These are phyloP conservation scores for Hirsutella thompsonii DNA, from an alignment of 2,329 filamentous ascomycete genomes.

Conservation along the genomic window DNA sequence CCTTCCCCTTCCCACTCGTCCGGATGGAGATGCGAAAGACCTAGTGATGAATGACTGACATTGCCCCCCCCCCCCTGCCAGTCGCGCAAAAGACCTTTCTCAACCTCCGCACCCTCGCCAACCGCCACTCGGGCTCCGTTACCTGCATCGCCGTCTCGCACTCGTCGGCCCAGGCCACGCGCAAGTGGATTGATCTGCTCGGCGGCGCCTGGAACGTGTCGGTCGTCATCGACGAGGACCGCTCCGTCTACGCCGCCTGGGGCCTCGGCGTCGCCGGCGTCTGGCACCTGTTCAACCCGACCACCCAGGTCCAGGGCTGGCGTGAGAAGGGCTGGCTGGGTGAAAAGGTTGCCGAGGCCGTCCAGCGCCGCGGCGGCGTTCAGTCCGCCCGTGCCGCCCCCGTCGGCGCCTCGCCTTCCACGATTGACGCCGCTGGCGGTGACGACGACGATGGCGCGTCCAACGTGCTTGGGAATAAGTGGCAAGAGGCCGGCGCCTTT, in stretches of 20 bases:
- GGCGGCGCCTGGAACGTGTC: slow-evolving; percentile 43
- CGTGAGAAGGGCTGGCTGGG: slow-evolving; percentile 43
- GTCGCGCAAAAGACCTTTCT: slow-evolving; percentile 46
- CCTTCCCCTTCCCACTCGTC: not conserved
- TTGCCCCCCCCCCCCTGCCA: slow-evolving; percentile 9
- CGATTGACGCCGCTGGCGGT: slow-evolving; percentile 2
- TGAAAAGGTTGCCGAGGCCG: slow-evolving; percentile 32
- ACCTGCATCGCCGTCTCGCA: slow-evolving; percentile 47
- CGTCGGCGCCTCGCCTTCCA: not conserved
- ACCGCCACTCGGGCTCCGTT: slow-evolving; percentile 32
- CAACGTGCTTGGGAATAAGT: slow-evolving; percentile 40
- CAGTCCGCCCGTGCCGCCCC: slow-evolving; percentile 5
- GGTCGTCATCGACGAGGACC: slow-evolving; percentile 41
- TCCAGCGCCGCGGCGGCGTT: slow-evolving; percentile 24
- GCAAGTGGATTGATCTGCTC: slow-evolving; percentile 42
- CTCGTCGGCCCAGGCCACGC: slow-evolving; percentile 40
- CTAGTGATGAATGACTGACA: too few species aligned
- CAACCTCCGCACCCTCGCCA: slow-evolving; percentile 39
- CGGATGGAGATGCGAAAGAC: too few species aligned
- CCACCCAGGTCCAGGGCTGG: slow-evolving; percentile 38
- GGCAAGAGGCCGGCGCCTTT: slow-evolving; percentile 41
- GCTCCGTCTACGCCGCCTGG: slow-evolving; percentile 45
- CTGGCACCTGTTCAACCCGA: slow-evolving; percentile 41
- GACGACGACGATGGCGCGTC: slow-evolving; percentile 22
- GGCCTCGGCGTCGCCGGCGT: slow-evolving; percentile 37